These are phyloP conservation scores for Dioszegia hungarica DNA, from an alignment of 768 basidiomycete genomes.

Conservation along the genomic window DNA sequence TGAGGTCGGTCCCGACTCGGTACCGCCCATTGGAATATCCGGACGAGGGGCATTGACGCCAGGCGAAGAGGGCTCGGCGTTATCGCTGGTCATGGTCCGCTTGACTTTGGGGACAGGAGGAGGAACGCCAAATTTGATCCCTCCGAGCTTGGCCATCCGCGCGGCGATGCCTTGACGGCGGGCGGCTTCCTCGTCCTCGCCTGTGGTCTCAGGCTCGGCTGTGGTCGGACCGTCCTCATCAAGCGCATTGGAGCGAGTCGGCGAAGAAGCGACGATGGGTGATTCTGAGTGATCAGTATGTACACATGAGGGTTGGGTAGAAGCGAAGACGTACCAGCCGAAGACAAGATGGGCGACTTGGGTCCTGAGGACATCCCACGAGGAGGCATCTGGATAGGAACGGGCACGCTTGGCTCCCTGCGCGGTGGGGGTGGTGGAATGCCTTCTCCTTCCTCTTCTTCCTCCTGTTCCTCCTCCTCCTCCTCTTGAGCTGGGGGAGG, in stretches of 20 bases:
- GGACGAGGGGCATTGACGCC: not conserved
- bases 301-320: not conserved
- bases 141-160: slow-evolving; percentile 89
- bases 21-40: slow-evolving; percentile 24
- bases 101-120: slow-evolving; percentile 53
- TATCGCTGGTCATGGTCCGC: slow-evolving; percentile 3
- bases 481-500: not conserved
- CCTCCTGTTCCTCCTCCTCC: not conserved
- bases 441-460: not conserved
- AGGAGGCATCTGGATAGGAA: not conserved
- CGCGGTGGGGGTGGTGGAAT: not conserved
- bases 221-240: not conserved
- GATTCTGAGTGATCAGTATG: not conserved
- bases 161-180: slow-evolving; percentile 75
- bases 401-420: not conserved
- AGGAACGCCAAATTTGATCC: slow-evolving; percentile 68
- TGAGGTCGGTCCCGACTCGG: slow-evolving; percentile 15
- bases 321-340: not conserved
- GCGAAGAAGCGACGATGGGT: slow-evolving; percentile 5
- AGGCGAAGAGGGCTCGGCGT: not conserved
- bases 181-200: slow-evolving; percentile 51
- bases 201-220: slow-evolving; percentile 8
- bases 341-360: slow-evolving; percentile 2
- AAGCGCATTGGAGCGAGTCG: not conserved
- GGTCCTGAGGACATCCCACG: not conserved